Evolutionary conservation across 2,329 filamentous ascomycete species (phyloP), one percentile per base, ranked within the genome.

Genomic region (Aspergillus intermedius): DNA sequence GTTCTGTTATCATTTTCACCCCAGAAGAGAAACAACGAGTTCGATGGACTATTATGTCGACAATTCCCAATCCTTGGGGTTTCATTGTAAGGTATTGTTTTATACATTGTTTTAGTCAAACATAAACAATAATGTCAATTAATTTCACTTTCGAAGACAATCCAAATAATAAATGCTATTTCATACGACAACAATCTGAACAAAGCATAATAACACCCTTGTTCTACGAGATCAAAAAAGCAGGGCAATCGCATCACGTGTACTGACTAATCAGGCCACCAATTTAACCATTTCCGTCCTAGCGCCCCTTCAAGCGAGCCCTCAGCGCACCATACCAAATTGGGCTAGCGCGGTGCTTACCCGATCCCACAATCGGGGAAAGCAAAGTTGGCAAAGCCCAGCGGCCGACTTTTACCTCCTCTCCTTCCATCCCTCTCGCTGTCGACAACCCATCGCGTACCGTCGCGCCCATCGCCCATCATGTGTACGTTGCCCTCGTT

Each of bases 391-490:
- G 52, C 53, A 52, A 49, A 40, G 45, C 46, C 55, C 55, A 53
- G 56, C 54, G 57, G 52, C 51, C 49, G 54, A 59, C 58, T 62
- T 63, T 63, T 58, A 61, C 62, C 66, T 67, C 60, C 50, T 53
- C 55, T 67, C 54, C 57, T 61, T 62, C 60, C 63, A 68, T 62
- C 59, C 61, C 61, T 66, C 58, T 63, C 58, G 61, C 55, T 62
- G 66, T 67, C 68, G 67, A 69, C 68, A 70, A 66, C 52, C 53
- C 57, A 67, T 61, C 60, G 66, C 65, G 66, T 66, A 62, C 53
- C 62, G 54, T 59, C 58, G 61, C 64, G 66, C 60, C 67, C 63
- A 69, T 70, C 67, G 71, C 71, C 72, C 70, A 74, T 71, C 70
- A 74, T 74, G 72, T 74, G 72, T 74, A 74, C 60, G 72, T 74